These are phyloP conservation scores for Xylariaceae sp. DNA, from an alignment of 2,329 filamentous ascomycete species.

Conservation along the genomic window DNA sequence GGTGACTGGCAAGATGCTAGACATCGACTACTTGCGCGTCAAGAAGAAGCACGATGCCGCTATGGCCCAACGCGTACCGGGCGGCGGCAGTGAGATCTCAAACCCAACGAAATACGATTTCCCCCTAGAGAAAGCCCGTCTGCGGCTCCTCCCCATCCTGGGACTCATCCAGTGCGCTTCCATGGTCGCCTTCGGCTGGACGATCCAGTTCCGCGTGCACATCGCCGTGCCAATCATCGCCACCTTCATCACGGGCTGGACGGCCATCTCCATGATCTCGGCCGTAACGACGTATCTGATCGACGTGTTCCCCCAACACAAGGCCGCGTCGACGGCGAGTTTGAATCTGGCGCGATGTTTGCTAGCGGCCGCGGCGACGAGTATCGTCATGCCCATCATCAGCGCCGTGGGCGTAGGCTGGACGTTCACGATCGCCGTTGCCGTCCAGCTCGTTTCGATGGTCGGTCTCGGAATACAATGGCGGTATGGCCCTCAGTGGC, in stretches of 20 bases:
- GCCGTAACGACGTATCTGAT: conserved; percentile 49
- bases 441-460: conserved; percentile 41
- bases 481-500: conserved; percentile 37
- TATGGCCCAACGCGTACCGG: not conserved
- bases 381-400: conserved; percentile 46
- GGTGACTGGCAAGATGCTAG: conserved; percentile 47
- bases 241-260: conserved; percentile 49
- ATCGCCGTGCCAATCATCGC: conserved; percentile 46
- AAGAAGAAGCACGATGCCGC: conserved; percentile 30
- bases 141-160: conserved; percentile 44
- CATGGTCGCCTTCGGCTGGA: conserved; percentile 49
- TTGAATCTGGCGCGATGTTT: conserved; percentile 50
- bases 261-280: conserved; percentile 44
- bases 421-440: conserved; percentile 43
- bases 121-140: conserved; percentile 46
- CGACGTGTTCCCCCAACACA: conserved; percentile 46
- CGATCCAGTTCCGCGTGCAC: conserved; percentile 42
- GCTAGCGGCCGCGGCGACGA: conserved; percentile 47
- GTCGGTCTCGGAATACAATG: conserved; percentile 41
- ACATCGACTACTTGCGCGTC: conserved; percentile 45
- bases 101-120: conserved; percentile 29
- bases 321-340: conserved; percentile 48
- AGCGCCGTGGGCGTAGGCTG: conserved; percentile 41
- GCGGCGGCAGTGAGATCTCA: not conserved
- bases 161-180: conserved; percentile 41